Evolutionary conservation across 768 basidiomycete genomes (phyloP).

Genomic region (Tephrocybe sp.): DNA sequence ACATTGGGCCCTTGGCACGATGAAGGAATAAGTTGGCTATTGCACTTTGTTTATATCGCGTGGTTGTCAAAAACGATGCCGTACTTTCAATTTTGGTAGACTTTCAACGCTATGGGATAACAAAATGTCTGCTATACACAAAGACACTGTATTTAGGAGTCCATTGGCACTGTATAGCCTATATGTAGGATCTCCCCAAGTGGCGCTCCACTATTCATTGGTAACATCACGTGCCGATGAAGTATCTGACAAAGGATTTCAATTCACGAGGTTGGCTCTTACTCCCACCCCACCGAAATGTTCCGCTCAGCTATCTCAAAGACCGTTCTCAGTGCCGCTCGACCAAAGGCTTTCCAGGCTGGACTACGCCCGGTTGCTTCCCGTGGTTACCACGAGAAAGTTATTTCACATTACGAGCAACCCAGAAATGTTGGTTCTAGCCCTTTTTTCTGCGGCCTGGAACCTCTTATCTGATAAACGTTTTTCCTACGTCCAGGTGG

Average conservation of each 20-base stretch:
- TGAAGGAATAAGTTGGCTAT: neutral
- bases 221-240: neutral
- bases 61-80: too few species aligned
- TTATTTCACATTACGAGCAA: constrained; percentile 95
- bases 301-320: constrained; percentile 62
- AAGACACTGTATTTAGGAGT: too few species aligned
- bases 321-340: constrained; percentile 45
- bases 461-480: constrained; percentile 58
- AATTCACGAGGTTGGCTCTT: constrained; percentile 6
- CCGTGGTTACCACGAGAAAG: constrained; percentile 91
- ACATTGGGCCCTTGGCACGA: too few species aligned
- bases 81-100: too few species aligned
- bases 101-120: too few species aligned
- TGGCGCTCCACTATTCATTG: too few species aligned
- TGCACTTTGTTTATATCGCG: constrained; percentile 1
- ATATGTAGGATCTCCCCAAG: too few species aligned
- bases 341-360: constrained; percentile 37
- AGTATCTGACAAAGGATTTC: constrained; percentile 17
- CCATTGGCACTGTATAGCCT: neutral
- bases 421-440: constrained; percentile 83
- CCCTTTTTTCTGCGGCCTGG: constrained; percentile 33
- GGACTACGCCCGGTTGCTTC: constrained; percentile 48
- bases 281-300: constrained; percentile 54
- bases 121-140: too few species aligned
- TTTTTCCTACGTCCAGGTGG: constrained; percentile 60